A percentile compares a stretch with the other conserved stretches of the same genome.
phyloP scores from a whole-genome alignment of 495 filamentous ascomycete genomes.

The Parathielavia hyrcaniae region DNA sequence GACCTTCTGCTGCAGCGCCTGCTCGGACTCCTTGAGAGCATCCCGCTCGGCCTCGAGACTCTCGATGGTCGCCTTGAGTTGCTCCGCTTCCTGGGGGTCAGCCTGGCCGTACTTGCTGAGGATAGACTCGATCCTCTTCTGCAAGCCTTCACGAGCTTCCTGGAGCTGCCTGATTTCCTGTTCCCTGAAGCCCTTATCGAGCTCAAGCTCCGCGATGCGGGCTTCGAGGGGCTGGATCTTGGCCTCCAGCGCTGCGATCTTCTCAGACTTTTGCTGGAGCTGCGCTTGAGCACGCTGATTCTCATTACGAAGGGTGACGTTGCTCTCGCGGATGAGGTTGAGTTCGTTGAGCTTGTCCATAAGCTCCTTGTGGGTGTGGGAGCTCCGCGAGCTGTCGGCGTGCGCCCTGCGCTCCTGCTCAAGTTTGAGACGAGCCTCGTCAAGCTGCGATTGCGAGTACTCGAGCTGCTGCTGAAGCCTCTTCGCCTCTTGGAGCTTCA shows the following conservation, averaged over 20 bases:
- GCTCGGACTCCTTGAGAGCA: slow-evolving; percentile 52
- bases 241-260: slow-evolving; percentile 64
- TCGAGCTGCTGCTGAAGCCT: slow-evolving; percentile 84
- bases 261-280: slow-evolving; percentile 64
- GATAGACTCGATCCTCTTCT: slow-evolving; percentile 88
- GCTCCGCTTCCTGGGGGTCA: slow-evolving; percentile 85
- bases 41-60: slow-evolving; percentile 67
- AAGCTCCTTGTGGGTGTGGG: slow-evolving; percentile 74
- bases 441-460: slow-evolving; percentile 75
- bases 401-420: slow-evolving; percentile 79
- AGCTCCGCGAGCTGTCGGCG: slow-evolving; percentile 60
- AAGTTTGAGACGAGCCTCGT: slow-evolving; percentile 77
- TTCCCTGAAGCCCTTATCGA: slow-evolving; percentile 68
- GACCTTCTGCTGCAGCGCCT: slow-evolving; percentile 53
- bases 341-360: slow-evolving; percentile 92
- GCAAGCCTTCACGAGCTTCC: slow-evolving; percentile 83
- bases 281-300: slow-evolving; percentile 68
- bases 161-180: slow-evolving; percentile 80
- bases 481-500: slow-evolving; percentile 78
- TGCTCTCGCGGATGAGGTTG: slow-evolving; percentile 91
- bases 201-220: slow-evolving; percentile 71
- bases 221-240: slow-evolving; percentile 78
- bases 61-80: slow-evolving; percentile 60
- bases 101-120: slow-evolving; percentile 92
- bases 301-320: slow-evolving; percentile 77